Conservation (phyloP, 768 basidiomycete genomes). For the Termitomyces sp. region DNA sequence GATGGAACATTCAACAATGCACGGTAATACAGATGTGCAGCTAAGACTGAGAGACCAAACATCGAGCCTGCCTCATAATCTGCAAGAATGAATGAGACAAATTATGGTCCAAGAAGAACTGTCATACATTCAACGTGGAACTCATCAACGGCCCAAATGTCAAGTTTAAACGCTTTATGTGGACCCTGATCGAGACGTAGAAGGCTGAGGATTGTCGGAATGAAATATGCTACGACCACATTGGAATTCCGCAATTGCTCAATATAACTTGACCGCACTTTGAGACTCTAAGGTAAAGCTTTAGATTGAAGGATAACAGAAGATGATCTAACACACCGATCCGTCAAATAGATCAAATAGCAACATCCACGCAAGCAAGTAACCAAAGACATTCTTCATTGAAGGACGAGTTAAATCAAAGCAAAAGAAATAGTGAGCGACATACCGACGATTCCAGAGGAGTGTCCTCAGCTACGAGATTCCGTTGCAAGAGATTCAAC, state of each 20-base stretch:
- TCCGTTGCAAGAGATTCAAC: constrained; percentile 51
- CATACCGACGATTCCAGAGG: constrained; percentile 35
- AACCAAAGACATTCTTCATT: constrained; percentile 48
- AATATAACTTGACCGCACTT: constrained; percentile 79
- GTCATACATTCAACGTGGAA: constrained; percentile 68
- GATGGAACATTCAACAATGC: constrained; percentile 80
- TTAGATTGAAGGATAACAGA: background rate
- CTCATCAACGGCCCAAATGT: constrained; percentile 81
- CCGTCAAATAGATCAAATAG: constrained; percentile 78
- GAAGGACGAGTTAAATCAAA: background rate
- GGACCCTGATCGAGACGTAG: constrained; percentile 64
- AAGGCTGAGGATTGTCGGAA: constrained; percentile 65
- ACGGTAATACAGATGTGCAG: constrained; percentile 87
- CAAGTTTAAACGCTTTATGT: constrained; percentile 70
- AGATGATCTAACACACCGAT: constrained; percentile 49
- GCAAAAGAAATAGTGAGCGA: background rate
- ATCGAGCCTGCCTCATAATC: constrained; percentile 51
- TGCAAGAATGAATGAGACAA: constrained; percentile 19
- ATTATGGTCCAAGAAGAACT: background rate
- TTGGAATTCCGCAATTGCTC: constrained; percentile 75
- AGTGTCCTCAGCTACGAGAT: constrained; percentile 28
- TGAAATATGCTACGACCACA: constrained; percentile 56
- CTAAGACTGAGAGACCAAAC: constrained; percentile 57
- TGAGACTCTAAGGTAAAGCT: constrained; percentile 60
- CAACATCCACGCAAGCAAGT: constrained; percentile 88